Evolutionary conservation across 1,284 basidiomycete genomes (phyloP).

Genomic region (Leccinum subrobustum): DNA sequence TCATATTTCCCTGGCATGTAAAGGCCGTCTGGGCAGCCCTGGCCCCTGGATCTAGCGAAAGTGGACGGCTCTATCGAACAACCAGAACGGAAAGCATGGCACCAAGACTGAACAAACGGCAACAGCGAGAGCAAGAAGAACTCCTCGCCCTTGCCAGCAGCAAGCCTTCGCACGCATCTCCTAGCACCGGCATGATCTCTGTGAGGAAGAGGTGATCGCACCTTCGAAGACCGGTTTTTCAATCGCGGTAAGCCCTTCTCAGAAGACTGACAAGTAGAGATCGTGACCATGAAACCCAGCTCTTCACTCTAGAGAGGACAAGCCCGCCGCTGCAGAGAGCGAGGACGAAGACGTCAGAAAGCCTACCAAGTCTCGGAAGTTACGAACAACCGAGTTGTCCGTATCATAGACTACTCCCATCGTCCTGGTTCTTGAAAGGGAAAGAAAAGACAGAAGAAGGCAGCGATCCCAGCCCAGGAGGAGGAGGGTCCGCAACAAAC

Average conservation of each 20-base stretch:
- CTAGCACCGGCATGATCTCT: slow-evolving; percentile 25
- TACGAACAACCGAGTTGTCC: slow-evolving; percentile 12
- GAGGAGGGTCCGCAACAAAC: slow-evolving; percentile 14
- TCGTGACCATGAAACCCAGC: slow-evolving; percentile 27
- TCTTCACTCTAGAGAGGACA: slow-evolving; percentile 36
- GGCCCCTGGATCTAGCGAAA: no score
- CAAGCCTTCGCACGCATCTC: slow-evolving; percentile 16
- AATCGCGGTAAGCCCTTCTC: slow-evolving; percentile 44
- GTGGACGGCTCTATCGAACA: no score
- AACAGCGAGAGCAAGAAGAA: slow-evolving; percentile 82
- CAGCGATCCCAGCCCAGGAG: slow-evolving; percentile 10
- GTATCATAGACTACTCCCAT: not conserved
- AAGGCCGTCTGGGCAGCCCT: no score
- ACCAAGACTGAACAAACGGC: slow-evolving; percentile 69
- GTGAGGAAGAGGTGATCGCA: slow-evolving; percentile 29
- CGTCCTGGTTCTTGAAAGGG: slow-evolving; percentile 20
- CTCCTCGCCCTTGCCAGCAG: slow-evolving; percentile 50
- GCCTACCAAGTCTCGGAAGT: slow-evolving; percentile 47
- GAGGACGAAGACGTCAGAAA: slow-evolving; percentile 27
- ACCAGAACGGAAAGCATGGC: slow-evolving; percentile 45
- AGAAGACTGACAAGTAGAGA: slow-evolving; percentile 4
- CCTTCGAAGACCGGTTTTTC: slow-evolving; percentile 46
- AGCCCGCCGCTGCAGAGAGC: slow-evolving; percentile 37
- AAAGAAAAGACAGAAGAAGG: slow-evolving; percentile 59
- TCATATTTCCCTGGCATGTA: no score